These are phyloP conservation scores for Pinus taeda DNA, from an alignment of 75 land plant species.

Conservation along the genomic window DNA sequence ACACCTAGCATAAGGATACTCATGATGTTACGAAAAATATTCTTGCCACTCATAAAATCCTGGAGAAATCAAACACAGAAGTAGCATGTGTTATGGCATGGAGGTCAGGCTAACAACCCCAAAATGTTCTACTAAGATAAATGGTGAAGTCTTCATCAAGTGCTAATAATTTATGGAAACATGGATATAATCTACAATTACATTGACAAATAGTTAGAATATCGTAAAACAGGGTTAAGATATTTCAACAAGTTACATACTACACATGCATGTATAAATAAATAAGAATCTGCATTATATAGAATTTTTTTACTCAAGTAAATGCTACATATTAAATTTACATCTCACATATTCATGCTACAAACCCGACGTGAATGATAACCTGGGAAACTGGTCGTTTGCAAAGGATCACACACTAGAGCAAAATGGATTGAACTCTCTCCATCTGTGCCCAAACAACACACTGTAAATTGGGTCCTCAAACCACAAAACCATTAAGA, in stretches of 20 bases:
- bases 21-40: slow-evolving; percentile 83
- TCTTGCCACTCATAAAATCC: slow-evolving; percentile 98
- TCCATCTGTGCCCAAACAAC: too few species aligned
- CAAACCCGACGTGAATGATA: too few species aligned
- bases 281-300: not conserved
- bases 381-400: too few species aligned
- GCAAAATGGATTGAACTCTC: too few species aligned
- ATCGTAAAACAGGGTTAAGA: not conserved
- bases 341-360: too few species aligned
- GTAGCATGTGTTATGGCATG: not conserved
- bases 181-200: not conserved
- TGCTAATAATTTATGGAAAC: not conserved
- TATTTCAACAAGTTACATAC: not conserved
- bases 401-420: too few species aligned
- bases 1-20: slow-evolving; percentile 76
- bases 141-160: not conserved
- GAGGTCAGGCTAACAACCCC: not conserved
- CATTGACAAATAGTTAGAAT: not conserved
- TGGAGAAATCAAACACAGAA: slow-evolving; percentile 21
- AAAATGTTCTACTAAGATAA: slow-evolving; percentile 2
- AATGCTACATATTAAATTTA: not conserved
- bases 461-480: too few species aligned
- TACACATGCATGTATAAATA: not conserved
- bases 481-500: too few species aligned
- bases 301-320: not conserved